Evolutionary conservation across 106 monocot genomes (phyloP).

Genomic region (Xerophyta viscosa): DNA sequence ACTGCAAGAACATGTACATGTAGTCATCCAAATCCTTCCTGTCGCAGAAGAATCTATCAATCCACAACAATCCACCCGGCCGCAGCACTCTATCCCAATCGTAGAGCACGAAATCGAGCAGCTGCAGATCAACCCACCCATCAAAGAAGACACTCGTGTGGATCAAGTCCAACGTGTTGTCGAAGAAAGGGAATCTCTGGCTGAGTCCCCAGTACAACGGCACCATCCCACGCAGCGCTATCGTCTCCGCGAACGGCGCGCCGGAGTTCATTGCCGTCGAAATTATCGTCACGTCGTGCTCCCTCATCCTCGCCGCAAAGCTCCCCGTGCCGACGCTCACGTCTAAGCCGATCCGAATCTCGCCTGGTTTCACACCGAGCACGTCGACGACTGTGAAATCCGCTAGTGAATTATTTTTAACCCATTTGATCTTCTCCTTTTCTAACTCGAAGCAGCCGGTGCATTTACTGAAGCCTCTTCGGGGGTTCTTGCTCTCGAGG

Average conservation of each 20-base stretch:
- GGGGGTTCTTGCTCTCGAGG: constrained; percentile 35
- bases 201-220: constrained; percentile 53
- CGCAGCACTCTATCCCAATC: constrained; percentile 39
- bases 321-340: constrained; percentile 64
- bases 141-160: constrained; percentile 44
- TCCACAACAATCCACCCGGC: constrained; percentile 35
- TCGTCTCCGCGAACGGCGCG: constrained; percentile 74
- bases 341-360: constrained; percentile 73
- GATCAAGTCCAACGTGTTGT: constrained; percentile 90
- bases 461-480: constrained; percentile 60
- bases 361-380: constrained; percentile 53
- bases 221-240: constrained; percentile 62
- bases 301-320: constrained; percentile 87
- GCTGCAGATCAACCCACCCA: constrained; percentile 38
- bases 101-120: constrained; percentile 30
- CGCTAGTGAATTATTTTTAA: constrained; percentile 27
- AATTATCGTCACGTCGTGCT: constrained; percentile 69
- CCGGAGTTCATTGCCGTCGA: constrained; percentile 68
- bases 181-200: constrained; percentile 77
- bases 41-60: constrained; percentile 38
- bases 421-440: constrained; percentile 68
- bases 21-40: constrained; percentile 38
- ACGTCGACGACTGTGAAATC: constrained; percentile 61
- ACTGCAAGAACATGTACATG: constrained; percentile 43
- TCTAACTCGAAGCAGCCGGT: constrained; percentile 73